These are phyloP conservation scores for Marasmius fiardii DNA, from an alignment of 1,284 basidiomycete species.

Conservation along the genomic window DNA sequence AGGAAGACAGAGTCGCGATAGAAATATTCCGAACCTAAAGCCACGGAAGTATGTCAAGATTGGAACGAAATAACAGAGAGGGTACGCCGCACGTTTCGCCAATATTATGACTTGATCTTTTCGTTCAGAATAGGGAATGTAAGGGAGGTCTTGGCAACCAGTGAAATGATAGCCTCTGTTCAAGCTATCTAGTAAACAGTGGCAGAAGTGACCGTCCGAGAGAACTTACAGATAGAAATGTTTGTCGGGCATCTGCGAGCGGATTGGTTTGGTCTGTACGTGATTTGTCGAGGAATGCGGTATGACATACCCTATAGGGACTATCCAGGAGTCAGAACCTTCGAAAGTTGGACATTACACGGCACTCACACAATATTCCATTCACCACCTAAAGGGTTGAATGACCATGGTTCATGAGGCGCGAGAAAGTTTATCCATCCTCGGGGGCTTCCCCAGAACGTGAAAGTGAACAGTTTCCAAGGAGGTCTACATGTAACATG, in stretches of 20 bases:
- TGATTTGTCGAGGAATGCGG: not conserved
- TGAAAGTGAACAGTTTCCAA: conserved; percentile 8
- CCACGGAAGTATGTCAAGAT: not conserved
- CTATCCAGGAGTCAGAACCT: not conserved
- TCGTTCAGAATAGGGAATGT: conserved; percentile 1
- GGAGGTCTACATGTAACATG: not conserved
- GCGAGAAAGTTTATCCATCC: conserved; percentile 4
- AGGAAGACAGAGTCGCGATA: conserved; percentile 1
- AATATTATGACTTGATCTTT: conserved; percentile 9
- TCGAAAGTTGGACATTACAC: not conserved
- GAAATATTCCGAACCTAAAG: conserved; percentile 6
- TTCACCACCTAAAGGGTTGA: conserved; percentile 1
- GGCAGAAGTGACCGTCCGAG: too few species aligned
- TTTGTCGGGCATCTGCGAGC: conserved; percentile 6
- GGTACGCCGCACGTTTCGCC: conserved; percentile 4
- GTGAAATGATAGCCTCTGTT: conserved; percentile 9
- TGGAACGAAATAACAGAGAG: too few species aligned
- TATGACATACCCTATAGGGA: conserved; percentile 3
- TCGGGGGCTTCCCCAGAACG: conserved; percentile 6
- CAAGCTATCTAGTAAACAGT: not conserved
- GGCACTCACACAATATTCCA: conserved; percentile 8
- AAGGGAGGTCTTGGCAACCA: conserved; percentile 6
- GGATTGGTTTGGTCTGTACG: not conserved
- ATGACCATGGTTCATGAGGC: conserved; percentile 1
- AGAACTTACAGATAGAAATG: conserved; percentile 7